Conservation (phyloP, 257 asterid genomes). For the Rauvolfia tetraphylla region DNA sequence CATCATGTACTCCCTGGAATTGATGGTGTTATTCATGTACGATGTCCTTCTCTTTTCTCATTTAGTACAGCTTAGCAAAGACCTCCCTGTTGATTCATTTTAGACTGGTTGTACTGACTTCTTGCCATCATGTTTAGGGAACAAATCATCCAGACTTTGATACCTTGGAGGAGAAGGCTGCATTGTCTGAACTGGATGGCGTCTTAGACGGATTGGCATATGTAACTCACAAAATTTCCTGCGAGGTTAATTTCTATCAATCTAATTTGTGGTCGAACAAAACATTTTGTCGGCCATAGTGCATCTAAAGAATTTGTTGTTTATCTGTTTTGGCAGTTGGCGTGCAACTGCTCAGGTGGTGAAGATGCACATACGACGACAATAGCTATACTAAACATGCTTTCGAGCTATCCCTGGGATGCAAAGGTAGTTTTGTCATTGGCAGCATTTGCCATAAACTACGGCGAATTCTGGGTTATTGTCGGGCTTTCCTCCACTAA, state of each 20-base stretch:
- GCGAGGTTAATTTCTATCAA: conserved; percentile 42
- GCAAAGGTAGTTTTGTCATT: conserved; percentile 63
- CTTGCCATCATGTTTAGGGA: conserved; percentile 34
- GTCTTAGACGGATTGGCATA: conserved; percentile 44
- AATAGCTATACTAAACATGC: conserved; percentile 47
- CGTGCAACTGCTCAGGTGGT: conserved; percentile 63
- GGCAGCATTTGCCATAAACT: conserved; percentile 56
- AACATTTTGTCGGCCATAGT: background rate
- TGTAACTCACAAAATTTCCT: conserved; percentile 51
- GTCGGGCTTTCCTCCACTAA: conserved; percentile 42
- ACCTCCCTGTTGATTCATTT: background rate
- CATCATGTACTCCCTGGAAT: conserved; percentile 54
- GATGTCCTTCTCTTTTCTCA: background rate
- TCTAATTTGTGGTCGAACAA: too few relatives aligned
- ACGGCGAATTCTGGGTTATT: conserved; percentile 78
- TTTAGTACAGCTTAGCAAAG: background rate
- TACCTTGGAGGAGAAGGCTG: conserved; percentile 33
- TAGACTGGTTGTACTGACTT: background rate
- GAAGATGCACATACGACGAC: conserved; percentile 51
- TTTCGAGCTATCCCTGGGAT: conserved; percentile 67
- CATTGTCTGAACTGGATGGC: conserved; percentile 35
- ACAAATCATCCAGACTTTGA: conserved; percentile 19
- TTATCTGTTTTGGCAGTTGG: conserved; percentile 37
- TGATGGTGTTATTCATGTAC: conserved; percentile 47
- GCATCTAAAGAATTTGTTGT: background rate